Conservation (phyloP, 345 rosid species). For the Brassica nigra region DNA sequence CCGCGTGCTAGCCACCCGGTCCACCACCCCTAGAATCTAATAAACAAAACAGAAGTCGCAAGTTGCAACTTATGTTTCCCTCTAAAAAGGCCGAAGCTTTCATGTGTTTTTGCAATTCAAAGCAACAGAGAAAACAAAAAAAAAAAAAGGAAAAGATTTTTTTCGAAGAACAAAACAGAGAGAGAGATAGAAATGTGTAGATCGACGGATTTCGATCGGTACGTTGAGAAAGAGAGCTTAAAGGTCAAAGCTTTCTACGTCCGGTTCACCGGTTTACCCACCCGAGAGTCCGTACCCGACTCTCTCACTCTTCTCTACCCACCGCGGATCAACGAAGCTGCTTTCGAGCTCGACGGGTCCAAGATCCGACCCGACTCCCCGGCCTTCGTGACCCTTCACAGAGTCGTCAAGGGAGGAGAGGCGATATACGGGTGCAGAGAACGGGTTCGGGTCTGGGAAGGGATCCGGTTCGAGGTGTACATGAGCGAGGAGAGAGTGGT, state of each 20-base stretch:
- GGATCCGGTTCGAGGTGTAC: conserved; percentile 73
- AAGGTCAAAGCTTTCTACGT: conserved; percentile 63
- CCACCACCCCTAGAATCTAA: conserved; percentile 33
- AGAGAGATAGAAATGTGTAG: conserved; percentile 64
- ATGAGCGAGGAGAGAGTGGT: conserved; percentile 60
- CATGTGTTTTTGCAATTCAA: conserved; percentile 7
- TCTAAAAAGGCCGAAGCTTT: conserved; percentile 5
- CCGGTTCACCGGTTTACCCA: conserved; percentile 46
- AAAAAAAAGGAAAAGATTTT: background rate
- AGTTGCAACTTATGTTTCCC: conserved; percentile 23
- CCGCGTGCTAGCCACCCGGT: conserved; percentile 36
- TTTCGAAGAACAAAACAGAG: conserved; percentile 12
- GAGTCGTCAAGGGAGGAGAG: conserved; percentile 47
- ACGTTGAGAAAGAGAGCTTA: conserved; percentile 32
- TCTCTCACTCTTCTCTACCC: conserved; percentile 72
- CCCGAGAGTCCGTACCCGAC: conserved; percentile 43
- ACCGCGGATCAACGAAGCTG: conserved; percentile 58
- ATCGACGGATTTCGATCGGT: conserved; percentile 48
- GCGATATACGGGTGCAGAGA: conserved; percentile 65
- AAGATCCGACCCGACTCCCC: conserved; percentile 58
- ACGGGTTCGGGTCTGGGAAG: conserved; percentile 55
- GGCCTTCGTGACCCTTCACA: conserved; percentile 68
- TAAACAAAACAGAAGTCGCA: conserved; percentile 30
- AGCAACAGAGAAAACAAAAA: background rate
- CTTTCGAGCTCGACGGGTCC: conserved; percentile 60